These are phyloP conservation scores for Fallopia convolvulus DNA, from an alignment of 148 eudicot species.

Conservation along the genomic window DNA sequence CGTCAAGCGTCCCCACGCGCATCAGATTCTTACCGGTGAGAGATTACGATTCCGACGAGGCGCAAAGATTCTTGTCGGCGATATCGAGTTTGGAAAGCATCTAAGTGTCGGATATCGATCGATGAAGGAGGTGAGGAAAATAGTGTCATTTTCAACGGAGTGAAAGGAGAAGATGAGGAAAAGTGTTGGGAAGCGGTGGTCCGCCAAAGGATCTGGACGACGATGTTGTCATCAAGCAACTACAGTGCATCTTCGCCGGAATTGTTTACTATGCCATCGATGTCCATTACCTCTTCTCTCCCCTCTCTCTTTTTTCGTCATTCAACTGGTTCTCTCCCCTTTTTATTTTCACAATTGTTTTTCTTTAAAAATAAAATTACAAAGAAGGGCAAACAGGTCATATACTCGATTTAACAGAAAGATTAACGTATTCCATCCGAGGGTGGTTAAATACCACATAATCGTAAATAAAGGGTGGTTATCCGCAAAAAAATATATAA, in stretches of 20 bases:
- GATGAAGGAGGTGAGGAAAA: slow-evolving; percentile 47
- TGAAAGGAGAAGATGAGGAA: slow-evolving; percentile 67
- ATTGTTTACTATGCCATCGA: slow-evolving; percentile 1
- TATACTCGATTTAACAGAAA: too few species aligned
- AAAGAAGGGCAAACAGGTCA: too few species aligned
- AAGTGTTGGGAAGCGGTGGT: slow-evolving; percentile 35
- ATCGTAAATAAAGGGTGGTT: too few species aligned
- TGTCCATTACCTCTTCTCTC: not conserved
- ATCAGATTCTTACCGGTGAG: slow-evolving; percentile 29
- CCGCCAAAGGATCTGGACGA: slow-evolving; percentile 33
- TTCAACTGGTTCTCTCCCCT: too few species aligned
- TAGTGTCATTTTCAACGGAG: slow-evolving; percentile 49
- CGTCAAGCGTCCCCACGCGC: slow-evolving; percentile 78
- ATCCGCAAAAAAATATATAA: too few species aligned
- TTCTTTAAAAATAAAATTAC: too few species aligned
- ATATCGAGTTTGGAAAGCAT: slow-evolving; percentile 47
- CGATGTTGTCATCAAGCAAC: slow-evolving; percentile 24
- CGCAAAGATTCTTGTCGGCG: slow-evolving; percentile 14
- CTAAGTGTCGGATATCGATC: slow-evolving; percentile 59
- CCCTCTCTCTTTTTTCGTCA: too few species aligned
- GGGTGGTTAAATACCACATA: too few species aligned
- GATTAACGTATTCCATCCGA: too few species aligned
- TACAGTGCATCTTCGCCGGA: slow-evolving; percentile 23
- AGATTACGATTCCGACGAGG: slow-evolving; percentile 14
- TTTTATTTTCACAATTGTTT: too few species aligned